Evolutionary conservation across 176 grass and related monocot species (phyloP).

Genomic region (Oryza rufipogon): DNA sequence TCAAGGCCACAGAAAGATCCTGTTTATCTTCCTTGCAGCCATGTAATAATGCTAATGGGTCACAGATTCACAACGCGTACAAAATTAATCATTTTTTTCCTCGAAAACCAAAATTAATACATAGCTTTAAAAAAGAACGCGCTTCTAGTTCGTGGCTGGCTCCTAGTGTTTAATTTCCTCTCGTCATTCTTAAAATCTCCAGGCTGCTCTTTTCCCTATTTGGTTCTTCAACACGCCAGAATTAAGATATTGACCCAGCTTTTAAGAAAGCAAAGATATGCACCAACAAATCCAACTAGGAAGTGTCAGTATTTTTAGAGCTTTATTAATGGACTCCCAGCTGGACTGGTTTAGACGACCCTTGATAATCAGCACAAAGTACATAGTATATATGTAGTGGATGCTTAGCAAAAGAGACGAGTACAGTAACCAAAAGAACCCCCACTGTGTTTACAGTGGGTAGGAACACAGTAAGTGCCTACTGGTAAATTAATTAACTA

Average conservation of each 20-base stretch:
- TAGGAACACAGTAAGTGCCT: not conserved
- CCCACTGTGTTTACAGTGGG: not conserved
- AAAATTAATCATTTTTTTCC: not conserved
- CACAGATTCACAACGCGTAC: not conserved
- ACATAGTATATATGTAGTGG: too few species aligned
- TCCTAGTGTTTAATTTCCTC: not conserved
- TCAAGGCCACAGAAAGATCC: not conserved
- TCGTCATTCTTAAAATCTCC: not conserved
- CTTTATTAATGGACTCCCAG: not conserved
- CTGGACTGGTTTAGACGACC: not conserved
- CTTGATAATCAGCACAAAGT: too few species aligned
- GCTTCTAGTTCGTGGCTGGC: not conserved
- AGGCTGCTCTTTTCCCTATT: not conserved
- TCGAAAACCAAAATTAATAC: too few species aligned
- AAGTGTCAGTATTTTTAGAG: not conserved
- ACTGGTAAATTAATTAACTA: not conserved
- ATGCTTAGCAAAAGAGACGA: not conserved
- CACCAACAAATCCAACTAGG: not conserved
- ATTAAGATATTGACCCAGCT: not conserved
- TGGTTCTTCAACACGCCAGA: not conserved
- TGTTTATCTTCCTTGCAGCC: not conserved
- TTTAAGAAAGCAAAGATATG: conserved; percentile 1
- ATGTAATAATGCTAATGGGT: not conserved
- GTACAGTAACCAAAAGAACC: not conserved
- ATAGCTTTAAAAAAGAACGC: not conserved